Evolutionary conservation across 768 basidiomycete genomes (phyloP).

Genomic region (Naganishia friedmannii): DNA sequence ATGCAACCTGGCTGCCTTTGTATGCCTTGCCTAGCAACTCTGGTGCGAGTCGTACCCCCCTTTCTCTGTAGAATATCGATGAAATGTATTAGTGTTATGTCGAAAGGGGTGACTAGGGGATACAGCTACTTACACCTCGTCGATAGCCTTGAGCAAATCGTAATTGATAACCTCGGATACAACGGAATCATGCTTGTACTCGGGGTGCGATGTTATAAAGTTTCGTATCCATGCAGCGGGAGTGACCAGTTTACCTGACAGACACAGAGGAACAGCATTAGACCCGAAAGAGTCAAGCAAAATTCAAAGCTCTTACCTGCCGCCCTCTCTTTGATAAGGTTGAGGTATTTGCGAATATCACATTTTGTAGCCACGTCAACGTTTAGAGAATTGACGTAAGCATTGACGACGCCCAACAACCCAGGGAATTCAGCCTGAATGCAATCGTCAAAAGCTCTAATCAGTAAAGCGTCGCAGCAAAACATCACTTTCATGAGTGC

Average conservation of each 20-base stretch:
- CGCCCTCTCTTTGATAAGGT: constrained; percentile 72
- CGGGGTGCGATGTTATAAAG: constrained; percentile 84
- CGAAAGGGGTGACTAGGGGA: neutral
- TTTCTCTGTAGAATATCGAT: constrained; percentile 36
- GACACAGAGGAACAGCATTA: neutral
- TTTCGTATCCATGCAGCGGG: constrained; percentile 89
- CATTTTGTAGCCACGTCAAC: constrained; percentile 62
- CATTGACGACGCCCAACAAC: constrained; percentile 71
- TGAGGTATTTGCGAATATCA: constrained; percentile 72
- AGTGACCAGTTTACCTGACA: constrained; percentile 70
- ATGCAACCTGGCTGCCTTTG: constrained; percentile 18
- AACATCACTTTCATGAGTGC: constrained; percentile 23
- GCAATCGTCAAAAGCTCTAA: neutral
- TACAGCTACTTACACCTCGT: constrained; percentile 72
- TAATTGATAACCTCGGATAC: constrained; percentile 89
- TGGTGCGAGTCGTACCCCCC: constrained; percentile 46
- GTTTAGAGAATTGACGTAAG: constrained; percentile 83
- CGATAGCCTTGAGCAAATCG: constrained; percentile 81
- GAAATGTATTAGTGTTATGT: neutral
- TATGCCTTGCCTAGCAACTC: constrained; percentile 43
- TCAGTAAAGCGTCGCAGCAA: neutral
- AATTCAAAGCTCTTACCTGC: constrained; percentile 62
- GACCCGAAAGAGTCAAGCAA: neutral
- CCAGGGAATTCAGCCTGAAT: constrained; percentile 70
- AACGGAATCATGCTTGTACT: constrained; percentile 89